Percentiles rank a stretch among this genome's conserved stretches.
Conservation (phyloP, 1,284 basidiomycete genomes). For the Moesziomyces aphidis region DNA sequence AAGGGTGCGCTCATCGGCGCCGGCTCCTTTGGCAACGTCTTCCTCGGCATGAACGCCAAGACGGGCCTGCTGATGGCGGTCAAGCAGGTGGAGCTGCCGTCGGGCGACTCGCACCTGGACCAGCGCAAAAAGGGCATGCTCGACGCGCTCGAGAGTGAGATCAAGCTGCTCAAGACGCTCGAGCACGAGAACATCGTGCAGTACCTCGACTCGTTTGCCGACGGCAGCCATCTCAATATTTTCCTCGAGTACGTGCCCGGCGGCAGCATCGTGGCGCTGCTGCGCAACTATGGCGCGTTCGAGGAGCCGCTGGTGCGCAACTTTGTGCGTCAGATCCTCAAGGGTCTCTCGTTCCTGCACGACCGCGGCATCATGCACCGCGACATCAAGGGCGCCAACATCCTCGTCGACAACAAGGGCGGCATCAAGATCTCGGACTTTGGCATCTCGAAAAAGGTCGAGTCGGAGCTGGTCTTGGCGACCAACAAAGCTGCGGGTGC, state of each 20-base stretch:
- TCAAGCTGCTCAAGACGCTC: slow-evolving; percentile 92
- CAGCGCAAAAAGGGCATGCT: slow-evolving; percentile 96
- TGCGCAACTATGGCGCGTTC: slow-evolving; percentile 95
- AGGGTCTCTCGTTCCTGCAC: slow-evolving; percentile 92
- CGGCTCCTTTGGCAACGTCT: slow-evolving; percentile 72
- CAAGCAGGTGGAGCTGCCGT: slow-evolving; percentile 96
- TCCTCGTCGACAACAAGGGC: slow-evolving; percentile 97
- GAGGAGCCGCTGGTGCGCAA: slow-evolving; percentile 94
- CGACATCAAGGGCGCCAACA: slow-evolving; percentile 98
- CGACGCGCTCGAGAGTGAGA: slow-evolving; percentile 92
- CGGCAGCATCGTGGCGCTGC: slow-evolving; percentile 90
- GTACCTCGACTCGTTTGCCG: slow-evolving; percentile 75
- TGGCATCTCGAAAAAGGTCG: slow-evolving; percentile 97
- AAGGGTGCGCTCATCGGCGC: slow-evolving; percentile 97
- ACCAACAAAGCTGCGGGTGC: slow-evolving; percentile 28
- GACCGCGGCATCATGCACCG: slow-evolving; percentile 95
- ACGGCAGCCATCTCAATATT: slow-evolving; percentile 82
- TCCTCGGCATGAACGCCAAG: slow-evolving; percentile 95
- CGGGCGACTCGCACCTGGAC: slow-evolving; percentile 85
- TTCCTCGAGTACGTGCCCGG: slow-evolving; percentile 99
- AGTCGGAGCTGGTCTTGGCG: slow-evolving; percentile 73
- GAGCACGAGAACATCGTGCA: slow-evolving; percentile 98
- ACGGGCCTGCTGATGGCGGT: slow-evolving; percentile 97
- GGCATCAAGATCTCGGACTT: slow-evolving; percentile 99
- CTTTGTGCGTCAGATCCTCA: slow-evolving; percentile 92